Evolutionary conservation across 2,329 filamentous ascomycete species (phyloP).

Genomic region (Sclerotinia sclerotiorum): DNA sequence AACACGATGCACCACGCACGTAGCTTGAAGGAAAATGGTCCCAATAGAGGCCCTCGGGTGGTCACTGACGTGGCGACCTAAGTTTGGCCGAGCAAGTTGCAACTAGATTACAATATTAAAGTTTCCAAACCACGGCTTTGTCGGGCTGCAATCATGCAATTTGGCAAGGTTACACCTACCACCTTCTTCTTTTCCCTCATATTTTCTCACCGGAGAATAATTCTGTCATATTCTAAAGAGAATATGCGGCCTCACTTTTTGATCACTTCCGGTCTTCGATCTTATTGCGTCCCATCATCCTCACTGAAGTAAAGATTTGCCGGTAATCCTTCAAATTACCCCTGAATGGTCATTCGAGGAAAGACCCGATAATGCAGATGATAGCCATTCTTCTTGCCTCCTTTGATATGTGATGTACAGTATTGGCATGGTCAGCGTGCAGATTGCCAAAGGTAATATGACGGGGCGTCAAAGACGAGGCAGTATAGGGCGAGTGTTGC

Average conservation of each 20-base stretch:
- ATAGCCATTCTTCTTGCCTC: constrained; percentile 13
- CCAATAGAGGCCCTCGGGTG: constrained; percentile 30
- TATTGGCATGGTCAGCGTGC: constrained; percentile 20
- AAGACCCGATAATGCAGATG: constrained; percentile 19
- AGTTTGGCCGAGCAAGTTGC: constrained; percentile 34
- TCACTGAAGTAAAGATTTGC: constrained; percentile 13
- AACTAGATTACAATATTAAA: constrained; percentile 21
- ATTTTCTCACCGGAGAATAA: constrained; percentile 23
- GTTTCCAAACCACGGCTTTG: constrained; percentile 28
- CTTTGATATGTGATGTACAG: not conserved
- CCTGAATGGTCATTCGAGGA: constrained; percentile 19
- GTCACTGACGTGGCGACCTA: constrained; percentile 39
- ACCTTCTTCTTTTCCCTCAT: constrained; percentile 27
- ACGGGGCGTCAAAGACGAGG: constrained; percentile 13
- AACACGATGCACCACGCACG: constrained; percentile 21
- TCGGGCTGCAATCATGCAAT: constrained; percentile 28
- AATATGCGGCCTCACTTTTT: constrained; percentile 21
- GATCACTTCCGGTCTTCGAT: constrained; percentile 11
- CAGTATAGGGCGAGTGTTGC: not conserved
- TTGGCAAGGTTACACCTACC: constrained; percentile 28
- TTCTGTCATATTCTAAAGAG: constrained; percentile 21
- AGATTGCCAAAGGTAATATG: constrained; percentile 8
- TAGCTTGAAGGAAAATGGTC: constrained; percentile 29
- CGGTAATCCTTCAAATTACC: constrained; percentile 10
- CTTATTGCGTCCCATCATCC: not conserved